Evolutionary conservation across 306 rosid genomes (phyloP).

Genomic region (Cercis canadensis): DNA sequence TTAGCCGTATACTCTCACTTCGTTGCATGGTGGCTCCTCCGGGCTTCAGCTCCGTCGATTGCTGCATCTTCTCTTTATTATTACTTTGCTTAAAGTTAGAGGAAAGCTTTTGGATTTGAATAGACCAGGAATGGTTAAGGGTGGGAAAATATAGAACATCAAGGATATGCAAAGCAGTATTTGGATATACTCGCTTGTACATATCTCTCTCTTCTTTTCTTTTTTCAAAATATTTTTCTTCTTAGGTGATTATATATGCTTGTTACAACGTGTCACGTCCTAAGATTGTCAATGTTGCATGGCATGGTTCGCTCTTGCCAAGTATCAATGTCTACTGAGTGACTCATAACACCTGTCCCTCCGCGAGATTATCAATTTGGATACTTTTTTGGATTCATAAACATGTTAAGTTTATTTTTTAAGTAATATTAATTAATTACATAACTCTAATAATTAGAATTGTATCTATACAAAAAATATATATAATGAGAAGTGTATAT

Average conservation of each 20-base stretch:
- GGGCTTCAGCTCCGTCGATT: slow-evolving; percentile 12
- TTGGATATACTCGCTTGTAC: not conserved
- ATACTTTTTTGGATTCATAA: too few species aligned
- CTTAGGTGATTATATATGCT: not conserved
- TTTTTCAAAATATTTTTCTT: too few species aligned
- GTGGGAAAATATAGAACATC: slow-evolving; percentile 24
- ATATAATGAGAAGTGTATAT: too few species aligned
- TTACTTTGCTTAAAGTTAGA: not conserved
- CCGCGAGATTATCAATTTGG: too few species aligned
- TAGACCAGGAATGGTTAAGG: too few species aligned
- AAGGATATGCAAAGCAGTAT: not conserved
- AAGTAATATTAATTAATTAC: too few species aligned
- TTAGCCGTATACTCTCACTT: slow-evolving; percentile 36
- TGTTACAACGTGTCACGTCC: slow-evolving; percentile 28
- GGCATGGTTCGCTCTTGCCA: slow-evolving; percentile 38
- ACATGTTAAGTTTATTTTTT: too few species aligned
- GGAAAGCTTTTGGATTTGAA: too few species aligned
- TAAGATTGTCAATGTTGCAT: slow-evolving; percentile 12
- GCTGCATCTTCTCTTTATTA: slow-evolving; percentile 47
- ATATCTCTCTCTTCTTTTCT: too few species aligned
- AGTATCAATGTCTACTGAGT: not conserved
- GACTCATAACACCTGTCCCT: slow-evolving; percentile 17
- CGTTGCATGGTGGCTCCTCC: slow-evolving; percentile 32
- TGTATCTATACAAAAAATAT: too few species aligned
- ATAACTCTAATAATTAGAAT: too few species aligned